phyloP scores from a whole-genome alignment of 805 yeast species.

The Hanseniaspora osmophila region DNA sequence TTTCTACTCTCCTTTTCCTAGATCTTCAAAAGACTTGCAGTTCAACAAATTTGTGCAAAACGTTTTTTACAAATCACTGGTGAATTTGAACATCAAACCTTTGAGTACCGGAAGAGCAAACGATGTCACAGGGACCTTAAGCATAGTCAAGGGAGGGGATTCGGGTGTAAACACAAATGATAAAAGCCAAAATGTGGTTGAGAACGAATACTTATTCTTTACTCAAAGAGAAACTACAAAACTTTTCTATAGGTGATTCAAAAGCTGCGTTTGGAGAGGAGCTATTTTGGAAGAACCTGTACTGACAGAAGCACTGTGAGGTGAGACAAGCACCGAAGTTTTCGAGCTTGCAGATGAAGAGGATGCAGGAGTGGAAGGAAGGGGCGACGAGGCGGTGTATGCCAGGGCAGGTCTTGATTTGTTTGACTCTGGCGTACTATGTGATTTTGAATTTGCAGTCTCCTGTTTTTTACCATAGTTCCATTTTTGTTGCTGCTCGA shows the following conservation, averaged over 20 bases:
- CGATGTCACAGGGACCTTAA: conserved; percentile 64
- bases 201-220: conserved; percentile 50
- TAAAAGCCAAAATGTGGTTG: conserved; percentile 23
- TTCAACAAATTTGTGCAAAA: conserved; percentile 12
- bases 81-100: conserved; percentile 41
- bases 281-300: not conserved
- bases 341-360: not conserved
- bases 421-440: not conserved
- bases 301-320: no score
- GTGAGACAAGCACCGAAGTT: no score
- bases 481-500: not conserved
- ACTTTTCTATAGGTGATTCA: conserved; percentile 26
- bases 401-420: not conserved
- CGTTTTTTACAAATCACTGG: conserved; percentile 15
- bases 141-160: conserved; percentile 42
- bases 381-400: not conserved
- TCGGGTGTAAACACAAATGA: conserved; percentile 6
- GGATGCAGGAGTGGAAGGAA: not conserved
- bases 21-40: conserved; percentile 8
- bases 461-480: not conserved
- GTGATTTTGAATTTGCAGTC: not conserved
- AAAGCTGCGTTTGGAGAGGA: not conserved
- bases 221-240: conserved; percentile 39
- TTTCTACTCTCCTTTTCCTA: conserved; percentile 8
- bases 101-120: conserved; percentile 68